Conservation (phyloP, 441 rosid genomes). For the Populus hybrid region DNA sequence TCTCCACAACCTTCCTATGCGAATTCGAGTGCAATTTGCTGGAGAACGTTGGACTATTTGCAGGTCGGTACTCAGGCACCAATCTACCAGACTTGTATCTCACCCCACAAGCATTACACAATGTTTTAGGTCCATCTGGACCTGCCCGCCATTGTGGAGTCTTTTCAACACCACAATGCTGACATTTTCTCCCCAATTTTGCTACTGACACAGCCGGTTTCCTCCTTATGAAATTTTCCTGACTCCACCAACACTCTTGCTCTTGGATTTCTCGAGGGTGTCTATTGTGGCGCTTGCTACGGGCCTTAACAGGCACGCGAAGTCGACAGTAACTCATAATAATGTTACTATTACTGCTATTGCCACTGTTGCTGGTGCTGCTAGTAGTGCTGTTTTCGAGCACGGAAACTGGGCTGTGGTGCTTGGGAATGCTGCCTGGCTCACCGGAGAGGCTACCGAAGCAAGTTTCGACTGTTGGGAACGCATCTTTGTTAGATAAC, state of each 20-base stretch:
- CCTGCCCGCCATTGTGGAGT: constrained; percentile 99
- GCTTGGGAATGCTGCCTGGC: constrained; percentile 35
- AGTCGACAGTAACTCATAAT: constrained; percentile 43
- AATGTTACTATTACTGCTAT: constrained; percentile 1
- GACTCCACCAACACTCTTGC: constrained; percentile 33
- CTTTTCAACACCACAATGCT: constrained; percentile 85
- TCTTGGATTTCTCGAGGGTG: constrained; percentile 36
- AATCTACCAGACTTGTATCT: constrained; percentile 86
- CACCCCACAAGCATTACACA: constrained; percentile 92
- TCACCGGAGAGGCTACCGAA: constrained; percentile 32
- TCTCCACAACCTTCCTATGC: constrained; percentile 82
- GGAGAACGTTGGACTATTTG: constrained; percentile 71
- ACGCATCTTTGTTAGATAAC: constrained; percentile 71
- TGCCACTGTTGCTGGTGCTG: constrained; percentile 25
- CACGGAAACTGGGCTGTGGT: constrained; percentile 61
- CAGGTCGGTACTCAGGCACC: constrained; percentile 93
- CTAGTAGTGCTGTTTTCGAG: constrained; percentile 54
- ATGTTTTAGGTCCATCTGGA: constrained; percentile 76
- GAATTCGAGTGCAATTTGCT: constrained; percentile 81
- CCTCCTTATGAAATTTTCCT: constrained; percentile 21
- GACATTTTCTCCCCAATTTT: constrained; percentile 63
- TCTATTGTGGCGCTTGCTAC: constrained; percentile 54
- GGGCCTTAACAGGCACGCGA: constrained; percentile 49
- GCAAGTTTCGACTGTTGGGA: constrained; percentile 69
- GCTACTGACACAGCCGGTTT: constrained; percentile 12